Evolutionary conservation across 1,139 yeast genomes (phyloP), one percentile per base, ranked within the genome.

Genomic region (Candida tunisiensis): DNA sequence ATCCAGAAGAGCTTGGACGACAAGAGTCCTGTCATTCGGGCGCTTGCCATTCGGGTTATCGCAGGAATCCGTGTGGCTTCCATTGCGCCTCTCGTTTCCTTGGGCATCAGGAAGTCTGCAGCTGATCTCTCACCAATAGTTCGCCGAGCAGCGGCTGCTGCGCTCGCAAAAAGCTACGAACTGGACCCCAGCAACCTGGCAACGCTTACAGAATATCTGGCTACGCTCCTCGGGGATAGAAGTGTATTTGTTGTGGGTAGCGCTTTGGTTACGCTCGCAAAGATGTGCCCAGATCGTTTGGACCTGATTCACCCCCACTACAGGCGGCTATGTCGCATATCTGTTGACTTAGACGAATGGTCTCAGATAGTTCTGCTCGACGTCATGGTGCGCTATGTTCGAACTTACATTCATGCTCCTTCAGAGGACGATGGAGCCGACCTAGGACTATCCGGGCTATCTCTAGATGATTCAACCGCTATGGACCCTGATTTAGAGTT

Each of bases 1-100:
- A 78, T 91, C 26, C 98, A 91, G 48, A 82, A 79, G 47, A 63
- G 80, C 2, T 55, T 88, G 23, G 61, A 64, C 15, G 93, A 83
- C 42, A 68, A 71, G 36, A 66, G 64, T 33, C 75, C 92, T 0
- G 62, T 66, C 9, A 58, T 65, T 12, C 59, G 96, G 37, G 69
- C 91, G 3, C 57, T 77, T 32, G 77, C 93, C 0, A 64, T 91
- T 27, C 63, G 88, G 30, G 74, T 85, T 6, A 62, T 91, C 43
- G 70, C 92, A 3, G 83, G 88, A 8, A 75, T 91, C 30, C 62
- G 71, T 24, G 79, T 88, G 16, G 65, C 78, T 1, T 77, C 88
- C 3, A 74, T 91, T 28, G 64, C 74, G 14, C 92, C 93, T 1
- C 80, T 91, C 28, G 62, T 85, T 11, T 47, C 74, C 6, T 60